phyloP scores from a whole-genome alignment of 768 basidiomycete species.

The Ephemerocybe angulata region DNA sequence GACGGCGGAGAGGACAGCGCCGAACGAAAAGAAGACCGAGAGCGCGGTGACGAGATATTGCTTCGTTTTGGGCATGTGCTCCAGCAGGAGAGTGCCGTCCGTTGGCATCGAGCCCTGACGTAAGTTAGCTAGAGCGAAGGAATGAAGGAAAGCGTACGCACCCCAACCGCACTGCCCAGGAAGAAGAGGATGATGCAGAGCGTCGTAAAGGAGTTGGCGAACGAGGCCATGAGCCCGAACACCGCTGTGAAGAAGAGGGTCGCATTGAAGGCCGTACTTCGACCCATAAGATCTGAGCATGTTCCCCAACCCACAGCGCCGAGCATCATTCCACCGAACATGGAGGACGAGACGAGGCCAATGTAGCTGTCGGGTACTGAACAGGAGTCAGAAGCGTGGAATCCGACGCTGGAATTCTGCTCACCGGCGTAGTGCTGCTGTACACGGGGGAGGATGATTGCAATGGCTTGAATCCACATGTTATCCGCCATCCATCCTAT shows the following conservation, averaged over 20 bases:
- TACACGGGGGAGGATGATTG: conserved; percentile 94
- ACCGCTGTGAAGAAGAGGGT: conserved; percentile 88
- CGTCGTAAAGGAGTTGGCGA: conserved; percentile 60
- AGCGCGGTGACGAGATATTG: conserved; percentile 89
- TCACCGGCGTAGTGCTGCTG: conserved; percentile 82
- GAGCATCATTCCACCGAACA: conserved; percentile 98
- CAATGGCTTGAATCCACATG: conserved; percentile 91
- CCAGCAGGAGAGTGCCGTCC: conserved; percentile 87
- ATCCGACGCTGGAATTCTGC: conserved; percentile 17
- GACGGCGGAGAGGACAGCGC: conserved; percentile 80
- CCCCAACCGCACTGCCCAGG: conserved; percentile 91
- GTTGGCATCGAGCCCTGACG: conserved; percentile 91
- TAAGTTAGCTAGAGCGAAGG: background rate
- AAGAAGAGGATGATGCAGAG: conserved; percentile 81
- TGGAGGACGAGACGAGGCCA: conserved; percentile 79
- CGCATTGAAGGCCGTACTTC: conserved; percentile 86
- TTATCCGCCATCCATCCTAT: conserved; percentile 94
- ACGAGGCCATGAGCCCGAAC: conserved; percentile 80
- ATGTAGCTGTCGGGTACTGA: conserved; percentile 73
- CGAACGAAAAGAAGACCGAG: conserved; percentile 94
- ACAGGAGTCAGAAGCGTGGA: background rate
- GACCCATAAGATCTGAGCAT: conserved; percentile 86
- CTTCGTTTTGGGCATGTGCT: conserved; percentile 90
- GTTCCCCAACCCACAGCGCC: conserved; percentile 91
- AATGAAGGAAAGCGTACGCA: conserved; percentile 35